Conservation (phyloP, 2,329 filamentous ascomycete species). For the Laburnicola sp. region DNA sequence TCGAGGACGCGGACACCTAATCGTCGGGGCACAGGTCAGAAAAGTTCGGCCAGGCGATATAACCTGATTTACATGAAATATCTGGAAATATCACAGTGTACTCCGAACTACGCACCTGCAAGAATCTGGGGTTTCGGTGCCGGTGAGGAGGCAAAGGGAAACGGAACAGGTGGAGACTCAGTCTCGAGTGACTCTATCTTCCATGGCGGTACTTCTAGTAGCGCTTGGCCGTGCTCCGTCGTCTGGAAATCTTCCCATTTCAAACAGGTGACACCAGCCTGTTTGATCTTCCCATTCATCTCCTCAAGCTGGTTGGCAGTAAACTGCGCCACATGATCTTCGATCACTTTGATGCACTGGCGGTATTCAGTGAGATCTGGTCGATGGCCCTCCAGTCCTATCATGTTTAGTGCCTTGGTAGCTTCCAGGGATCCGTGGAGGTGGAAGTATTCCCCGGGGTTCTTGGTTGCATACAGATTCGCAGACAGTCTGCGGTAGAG, state of each 20-base stretch:
- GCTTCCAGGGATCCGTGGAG: conserved; percentile 76
- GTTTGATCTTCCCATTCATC: conserved; percentile 47
- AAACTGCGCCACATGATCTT: conserved; percentile 47
- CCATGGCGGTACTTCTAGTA: conserved; percentile 50
- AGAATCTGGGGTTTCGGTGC: conserved; percentile 46
- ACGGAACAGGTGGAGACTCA: conserved; percentile 54
- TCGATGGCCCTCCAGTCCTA: conserved; percentile 65
- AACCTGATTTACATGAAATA: no score
- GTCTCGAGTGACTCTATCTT: conserved; percentile 56
- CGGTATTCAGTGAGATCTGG: conserved; percentile 59
- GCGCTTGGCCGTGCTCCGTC: conserved; percentile 47
- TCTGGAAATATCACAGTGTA: no score
- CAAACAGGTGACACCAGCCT: conserved; percentile 48
- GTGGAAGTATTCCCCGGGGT: conserved; percentile 70
- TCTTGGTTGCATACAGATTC: conserved; percentile 70
- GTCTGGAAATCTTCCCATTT: conserved; percentile 48
- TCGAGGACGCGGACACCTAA: conserved; percentile 71
- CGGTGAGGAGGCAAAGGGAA: conserved; percentile 49
- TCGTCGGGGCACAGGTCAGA: conserved; percentile 27
- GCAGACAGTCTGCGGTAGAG: conserved; percentile 72
- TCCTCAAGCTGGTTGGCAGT: conserved; percentile 47
- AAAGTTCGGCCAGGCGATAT: no score
- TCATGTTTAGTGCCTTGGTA: conserved; percentile 69
- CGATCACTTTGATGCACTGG: conserved; percentile 46
- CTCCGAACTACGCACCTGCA: conserved; percentile 48